These are phyloP conservation scores for Naganishia friedmannii DNA, from an alignment of 768 basidiomycete genomes.

Conservation along the genomic window DNA sequence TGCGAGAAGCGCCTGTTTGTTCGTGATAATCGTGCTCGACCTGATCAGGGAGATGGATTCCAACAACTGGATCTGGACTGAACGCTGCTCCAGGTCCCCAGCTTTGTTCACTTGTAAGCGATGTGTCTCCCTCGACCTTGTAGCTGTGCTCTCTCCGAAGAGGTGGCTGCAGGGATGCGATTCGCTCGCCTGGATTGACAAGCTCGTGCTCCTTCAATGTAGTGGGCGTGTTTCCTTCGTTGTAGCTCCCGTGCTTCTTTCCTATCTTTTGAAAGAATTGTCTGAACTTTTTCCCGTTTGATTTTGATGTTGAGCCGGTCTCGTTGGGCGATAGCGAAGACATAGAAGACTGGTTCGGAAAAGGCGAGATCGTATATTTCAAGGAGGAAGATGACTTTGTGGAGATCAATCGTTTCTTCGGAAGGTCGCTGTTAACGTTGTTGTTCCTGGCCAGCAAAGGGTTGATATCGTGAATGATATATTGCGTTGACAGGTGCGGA, in stretches of 20 bases:
- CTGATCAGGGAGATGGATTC: slow-evolving; percentile 6
- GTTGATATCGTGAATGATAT: slow-evolving; percentile 1
- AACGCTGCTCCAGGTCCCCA: slow-evolving; percentile 12
- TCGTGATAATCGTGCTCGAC: not conserved
- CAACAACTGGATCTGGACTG: slow-evolving; percentile 2
- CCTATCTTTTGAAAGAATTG: slow-evolving; percentile 21
- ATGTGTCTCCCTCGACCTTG: slow-evolving; percentile 1
- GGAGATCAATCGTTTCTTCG: slow-evolving; percentile 8
- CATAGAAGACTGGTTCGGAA: slow-evolving; percentile 12
- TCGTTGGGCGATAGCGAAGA: not conserved
- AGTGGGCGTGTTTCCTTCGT: not conserved
- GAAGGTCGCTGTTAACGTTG: not conserved
- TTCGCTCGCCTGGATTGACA: not conserved
- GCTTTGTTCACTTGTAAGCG: slow-evolving; percentile 12
- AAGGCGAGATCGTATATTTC: not conserved
- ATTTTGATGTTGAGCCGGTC: slow-evolving; percentile 21
- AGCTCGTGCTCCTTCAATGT: not conserved
- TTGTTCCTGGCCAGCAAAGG: not conserved
- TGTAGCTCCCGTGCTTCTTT: slow-evolving; percentile 7
- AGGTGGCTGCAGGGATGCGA: not conserved
- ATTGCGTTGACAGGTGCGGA: not conserved
- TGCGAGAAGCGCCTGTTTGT: not conserved
- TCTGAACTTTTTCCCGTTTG: slow-evolving; percentile 12
- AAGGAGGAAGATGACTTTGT: slow-evolving; percentile 3
- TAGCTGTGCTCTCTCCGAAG: not conserved